A percentile compares a stretch with the other conserved stretches of the same genome.
Conservation (phyloP, 495 filamentous ascomycete species). For the Friedmanniomyces endolithicus region DNA sequence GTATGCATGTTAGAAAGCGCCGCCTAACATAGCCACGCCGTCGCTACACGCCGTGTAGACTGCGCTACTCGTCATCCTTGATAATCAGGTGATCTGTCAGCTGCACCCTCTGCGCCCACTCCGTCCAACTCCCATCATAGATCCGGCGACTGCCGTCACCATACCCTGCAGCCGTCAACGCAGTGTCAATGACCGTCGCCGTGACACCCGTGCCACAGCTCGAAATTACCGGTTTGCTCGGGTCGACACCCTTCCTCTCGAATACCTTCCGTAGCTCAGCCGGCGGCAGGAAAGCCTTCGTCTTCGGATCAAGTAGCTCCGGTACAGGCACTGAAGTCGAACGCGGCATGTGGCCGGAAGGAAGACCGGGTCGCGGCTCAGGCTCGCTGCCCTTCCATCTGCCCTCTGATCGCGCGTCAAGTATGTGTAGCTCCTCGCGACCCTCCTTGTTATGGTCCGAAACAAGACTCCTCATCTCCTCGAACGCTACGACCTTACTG, state of each 20-base stretch:
- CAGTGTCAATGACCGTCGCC: slow-evolving; percentile 82
- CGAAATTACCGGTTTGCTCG: slow-evolving; percentile 71
- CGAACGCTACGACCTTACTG: slow-evolving; percentile 54
- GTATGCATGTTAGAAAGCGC: background rate
- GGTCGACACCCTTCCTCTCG: slow-evolving; percentile 60
- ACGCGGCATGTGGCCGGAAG: slow-evolving; percentile 83
- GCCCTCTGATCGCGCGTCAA: slow-evolving; percentile 73
- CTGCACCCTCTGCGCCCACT: slow-evolving; percentile 24
- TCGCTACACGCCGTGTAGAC: too few relatives aligned
- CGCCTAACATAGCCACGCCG: too few relatives aligned
- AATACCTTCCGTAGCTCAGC: slow-evolving; percentile 67
- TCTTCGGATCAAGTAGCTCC: slow-evolving; percentile 66
- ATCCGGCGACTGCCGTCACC: slow-evolving; percentile 54
- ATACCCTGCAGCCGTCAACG: slow-evolving; percentile 64
- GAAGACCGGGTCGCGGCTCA: slow-evolving; percentile 75
- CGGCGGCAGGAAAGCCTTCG: slow-evolving; percentile 63
- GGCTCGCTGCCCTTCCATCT: slow-evolving; percentile 73
- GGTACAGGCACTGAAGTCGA: slow-evolving; percentile 73
- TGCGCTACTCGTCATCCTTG: slow-evolving; percentile 3
- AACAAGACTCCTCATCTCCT: slow-evolving; percentile 65
- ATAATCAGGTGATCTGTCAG: slow-evolving; percentile 18
- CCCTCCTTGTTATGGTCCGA: slow-evolving; percentile 67
- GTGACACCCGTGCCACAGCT: slow-evolving; percentile 92
- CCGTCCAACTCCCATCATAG: slow-evolving; percentile 95
- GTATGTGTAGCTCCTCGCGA: slow-evolving; percentile 65